Evolutionary conservation across 768 basidiomycete genomes (phyloP), one percentile per base, ranked within the genome.

Genomic region (Phaeotremella skinneri): DNA sequence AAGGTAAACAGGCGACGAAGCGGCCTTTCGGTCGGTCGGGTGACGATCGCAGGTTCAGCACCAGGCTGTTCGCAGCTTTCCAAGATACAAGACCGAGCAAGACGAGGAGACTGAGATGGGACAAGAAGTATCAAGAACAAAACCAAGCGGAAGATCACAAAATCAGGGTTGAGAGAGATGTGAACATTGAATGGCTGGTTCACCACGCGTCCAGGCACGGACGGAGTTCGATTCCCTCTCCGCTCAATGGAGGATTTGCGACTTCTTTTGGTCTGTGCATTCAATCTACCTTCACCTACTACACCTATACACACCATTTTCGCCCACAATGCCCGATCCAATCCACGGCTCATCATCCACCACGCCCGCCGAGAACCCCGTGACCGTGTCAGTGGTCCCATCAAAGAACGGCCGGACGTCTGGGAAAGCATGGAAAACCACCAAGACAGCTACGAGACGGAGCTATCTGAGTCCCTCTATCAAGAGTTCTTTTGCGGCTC

Each of bases 361-460:
- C 0, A 51, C 66, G 3, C 49, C 61, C 23, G 39, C 32, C 6
- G 43, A 9, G 9, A 45, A 45, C 41, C 34, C 39, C 26, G 49
- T 62, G 4, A 32, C 49, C n/a, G 54, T 63, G n/a, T 50, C 55
- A 4, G 50, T 72, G 0, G 68, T 69, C 0, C 51, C 61, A 2
- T 58, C 54, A 13, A 68, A 64, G 32, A 53, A 52, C 16, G 71
- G 71, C 47, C 56, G 71, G 31, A 67, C 67, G 16, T 30, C 60
- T 2, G 71, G 71, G 6, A 73, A 73, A 54, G 66, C 68, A 1
- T 66, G 67, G 32, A 73, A 73, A 51, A 52, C 64, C 3, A 55
- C 56, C 2, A 70, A 68, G 57, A 58, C 63, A 13, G 69, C 64
- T 16, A 39, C 50, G 45, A 63, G 69, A 45, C 63, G 74, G 50